phyloP scores from a whole-genome alignment of 2,329 filamentous ascomycete genomes.

The Diaporthe nobilis region DNA sequence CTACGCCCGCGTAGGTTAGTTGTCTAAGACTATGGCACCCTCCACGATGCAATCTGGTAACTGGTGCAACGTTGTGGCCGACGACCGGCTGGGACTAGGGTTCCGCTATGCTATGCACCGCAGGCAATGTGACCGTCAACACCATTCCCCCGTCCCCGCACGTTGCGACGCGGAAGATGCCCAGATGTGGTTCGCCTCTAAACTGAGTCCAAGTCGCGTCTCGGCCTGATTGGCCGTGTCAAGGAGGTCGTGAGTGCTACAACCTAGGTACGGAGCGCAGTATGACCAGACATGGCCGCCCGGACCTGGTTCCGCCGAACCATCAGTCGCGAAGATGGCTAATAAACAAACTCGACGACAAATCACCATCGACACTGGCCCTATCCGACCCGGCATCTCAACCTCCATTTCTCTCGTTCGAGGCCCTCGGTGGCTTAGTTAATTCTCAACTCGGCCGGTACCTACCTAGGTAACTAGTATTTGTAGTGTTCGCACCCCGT shows the following conservation, averaged over 20 bases:
- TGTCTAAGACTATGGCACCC: neutral
- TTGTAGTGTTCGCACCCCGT: neutral
- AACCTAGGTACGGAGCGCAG: neutral
- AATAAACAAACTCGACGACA: neutral
- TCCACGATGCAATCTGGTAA: neutral
- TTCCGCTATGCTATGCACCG: neutral
- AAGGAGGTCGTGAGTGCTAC: neutral
- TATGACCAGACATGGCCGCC: neutral
- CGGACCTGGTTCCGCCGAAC: neutral
- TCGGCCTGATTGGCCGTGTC: neutral
- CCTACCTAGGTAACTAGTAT: neutral
- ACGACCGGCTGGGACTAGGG: neutral
- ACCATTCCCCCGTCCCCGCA: neutral
- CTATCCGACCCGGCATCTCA: neutral
- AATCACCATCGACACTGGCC: neutral
- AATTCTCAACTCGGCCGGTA: neutral
- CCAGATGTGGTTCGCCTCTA: neutral
- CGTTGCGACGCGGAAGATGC: neutral
- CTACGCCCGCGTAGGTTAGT: neutral
- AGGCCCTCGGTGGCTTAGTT: neutral
- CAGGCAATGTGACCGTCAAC: slow-evolving; percentile 1
- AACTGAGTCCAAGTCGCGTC: neutral
- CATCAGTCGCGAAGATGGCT: neutral
- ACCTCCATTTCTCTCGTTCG: neutral
- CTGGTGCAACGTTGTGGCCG: slow-evolving; percentile 4